Percentiles rank a stretch among this genome's conserved stretches.
Conservation (phyloP, 2,329 filamentous ascomycete genomes). For the Plenodomus tracheiphilus region DNA sequence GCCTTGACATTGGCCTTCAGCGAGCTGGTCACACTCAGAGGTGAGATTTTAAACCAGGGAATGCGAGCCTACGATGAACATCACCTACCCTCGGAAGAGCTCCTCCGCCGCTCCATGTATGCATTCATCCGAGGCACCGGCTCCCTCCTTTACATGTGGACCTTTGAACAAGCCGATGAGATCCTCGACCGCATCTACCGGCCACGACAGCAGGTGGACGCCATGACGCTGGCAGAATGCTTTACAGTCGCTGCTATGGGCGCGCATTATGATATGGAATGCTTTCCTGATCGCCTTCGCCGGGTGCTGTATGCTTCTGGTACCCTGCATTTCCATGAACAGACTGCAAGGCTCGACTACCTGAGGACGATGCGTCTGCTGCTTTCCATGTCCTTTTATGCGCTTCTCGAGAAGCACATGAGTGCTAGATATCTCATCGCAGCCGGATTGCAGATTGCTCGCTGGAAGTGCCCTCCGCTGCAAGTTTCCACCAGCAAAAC, state of each 20-base stretch:
- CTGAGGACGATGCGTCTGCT: conserved; percentile 42
- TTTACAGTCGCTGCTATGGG: conserved; percentile 44
- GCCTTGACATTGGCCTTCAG: conserved; percentile 41
- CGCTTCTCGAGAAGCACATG: conserved; percentile 45
- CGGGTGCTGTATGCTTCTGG: conserved; percentile 40
- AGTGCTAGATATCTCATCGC: conserved; percentile 43
- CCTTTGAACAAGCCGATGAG: conserved; percentile 33
- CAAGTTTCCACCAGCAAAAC: conserved; percentile 2
- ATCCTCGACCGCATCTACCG: conserved; percentile 42
- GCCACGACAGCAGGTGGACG: conserved; percentile 27
- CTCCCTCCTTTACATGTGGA: conserved; percentile 44
- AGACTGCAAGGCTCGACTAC: conserved; percentile 33
- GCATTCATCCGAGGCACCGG: conserved; percentile 42
- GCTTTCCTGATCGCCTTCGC: conserved; percentile 37
- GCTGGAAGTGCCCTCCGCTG: conserved; percentile 32
- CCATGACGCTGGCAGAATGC: conserved; percentile 41
- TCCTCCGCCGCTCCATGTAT: conserved; percentile 35
- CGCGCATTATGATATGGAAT: conserved; percentile 42
- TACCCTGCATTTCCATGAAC: conserved; percentile 38
- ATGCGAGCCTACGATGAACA: conserved; percentile 30
- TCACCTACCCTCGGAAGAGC: conserved; percentile 34
- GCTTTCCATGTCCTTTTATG: conserved; percentile 41
- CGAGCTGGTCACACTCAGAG: conserved; percentile 36
- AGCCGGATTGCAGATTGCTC: conserved; percentile 42
- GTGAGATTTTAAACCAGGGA: conserved; percentile 32